Conservation (phyloP, 768 basidiomycete genomes). For the Solioccasus polychromus region DNA sequence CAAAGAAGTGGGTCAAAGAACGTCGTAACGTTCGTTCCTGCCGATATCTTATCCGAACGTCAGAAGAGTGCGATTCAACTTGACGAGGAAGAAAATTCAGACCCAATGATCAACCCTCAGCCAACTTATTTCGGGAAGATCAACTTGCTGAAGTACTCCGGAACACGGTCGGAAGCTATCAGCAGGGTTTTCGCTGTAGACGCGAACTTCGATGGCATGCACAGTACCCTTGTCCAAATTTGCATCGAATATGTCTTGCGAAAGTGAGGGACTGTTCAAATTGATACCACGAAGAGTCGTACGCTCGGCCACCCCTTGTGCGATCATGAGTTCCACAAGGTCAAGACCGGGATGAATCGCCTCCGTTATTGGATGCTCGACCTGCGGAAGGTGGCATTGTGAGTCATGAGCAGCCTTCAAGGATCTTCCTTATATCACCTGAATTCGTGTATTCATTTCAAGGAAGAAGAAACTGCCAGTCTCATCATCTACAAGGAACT, state of each 20-base stretch:
- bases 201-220: conserved; percentile 54
- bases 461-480: conserved; percentile 61
- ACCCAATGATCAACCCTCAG: conserved; percentile 63
- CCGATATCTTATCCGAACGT: conserved; percentile 37
- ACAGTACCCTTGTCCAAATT: conserved; percentile 12
- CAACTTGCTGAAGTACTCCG: conserved; percentile 59
- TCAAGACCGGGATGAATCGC: conserved; percentile 52
- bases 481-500: conserved; percentile 58
- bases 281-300: conserved; percentile 11
- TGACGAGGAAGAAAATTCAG: conserved; percentile 11
- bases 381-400: conserved; percentile 33
- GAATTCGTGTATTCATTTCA: conserved; percentile 70
- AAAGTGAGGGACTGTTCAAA: conserved; percentile 27
- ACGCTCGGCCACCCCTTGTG: conserved; percentile 47
- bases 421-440: conserved; percentile 30
- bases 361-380: conserved; percentile 70
- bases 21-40: conserved; percentile 48
- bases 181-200: conserved; percentile 63
- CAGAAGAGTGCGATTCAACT: background rate
- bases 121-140: conserved; percentile 44
- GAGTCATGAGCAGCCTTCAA: background rate
- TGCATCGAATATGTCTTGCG: conserved; percentile 37
- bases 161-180: conserved; percentile 56
- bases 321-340: conserved; percentile 62
- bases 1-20: conserved; percentile 58